Evolutionary conservation across 2,329 filamentous ascomycete species (phyloP).

Genomic region (Stromatinia cepivora): DNA sequence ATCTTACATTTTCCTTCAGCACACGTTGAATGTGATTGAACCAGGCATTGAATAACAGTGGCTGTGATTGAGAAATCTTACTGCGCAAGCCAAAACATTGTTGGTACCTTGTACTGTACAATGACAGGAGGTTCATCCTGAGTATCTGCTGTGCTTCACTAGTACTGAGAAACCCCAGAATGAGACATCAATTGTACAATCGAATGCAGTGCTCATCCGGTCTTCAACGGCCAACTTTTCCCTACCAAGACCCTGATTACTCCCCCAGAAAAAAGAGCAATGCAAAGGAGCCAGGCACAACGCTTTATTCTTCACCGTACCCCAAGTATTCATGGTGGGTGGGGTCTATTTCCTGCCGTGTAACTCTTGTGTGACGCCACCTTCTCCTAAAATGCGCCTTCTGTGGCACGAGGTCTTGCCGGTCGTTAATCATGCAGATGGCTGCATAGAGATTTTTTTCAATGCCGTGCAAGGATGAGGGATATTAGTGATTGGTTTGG

Average conservation of each 20-base stretch:
- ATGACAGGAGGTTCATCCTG: conserved; percentile 20
- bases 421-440: background rate
- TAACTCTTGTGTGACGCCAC: background rate
- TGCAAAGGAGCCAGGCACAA: background rate
- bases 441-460: background rate
- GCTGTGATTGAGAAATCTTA: conserved; percentile 1
- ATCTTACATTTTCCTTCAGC: background rate
- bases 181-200: conserved; percentile 18
- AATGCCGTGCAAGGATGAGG: conserved; percentile 14
- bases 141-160: conserved; percentile 20
- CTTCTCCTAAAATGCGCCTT: background rate
- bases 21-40: background rate
- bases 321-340: conserved; percentile 7
- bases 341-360: conserved; percentile 9
- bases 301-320: conserved; percentile 16
- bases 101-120: conserved; percentile 11
- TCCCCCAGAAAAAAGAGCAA: conserved; percentile 1
- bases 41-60: background rate
- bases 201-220: conserved; percentile 15
- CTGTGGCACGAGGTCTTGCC: conserved; percentile 11
- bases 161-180: conserved; percentile 18
- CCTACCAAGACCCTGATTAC: conserved; percentile 7
- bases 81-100: background rate
- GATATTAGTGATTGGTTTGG: conserved; percentile 5
- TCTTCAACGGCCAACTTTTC: conserved; percentile 12